Conservation (phyloP, 306 rosid genomes). For the Luffa acutangula region DNA sequence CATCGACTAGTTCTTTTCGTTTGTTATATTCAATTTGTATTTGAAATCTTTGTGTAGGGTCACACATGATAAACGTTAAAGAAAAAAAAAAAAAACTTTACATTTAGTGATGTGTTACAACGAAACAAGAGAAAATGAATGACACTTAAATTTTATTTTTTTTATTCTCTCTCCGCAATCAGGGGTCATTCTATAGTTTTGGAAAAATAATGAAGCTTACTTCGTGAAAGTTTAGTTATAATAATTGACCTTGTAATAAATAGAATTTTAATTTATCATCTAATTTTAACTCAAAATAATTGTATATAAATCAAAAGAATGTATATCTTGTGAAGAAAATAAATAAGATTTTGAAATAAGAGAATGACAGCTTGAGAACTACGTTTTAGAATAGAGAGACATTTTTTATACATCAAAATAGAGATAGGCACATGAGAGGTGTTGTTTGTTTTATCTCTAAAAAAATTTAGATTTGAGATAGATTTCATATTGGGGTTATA, state of each 20-base stretch:
- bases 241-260: no score
- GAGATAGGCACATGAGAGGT: background rate
- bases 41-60: background rate
- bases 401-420: background rate
- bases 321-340: no score
- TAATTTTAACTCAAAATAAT: background rate
- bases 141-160: no score
- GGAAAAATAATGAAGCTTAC: no score
- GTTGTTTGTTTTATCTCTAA: background rate
- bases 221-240: no score
- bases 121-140: no score
- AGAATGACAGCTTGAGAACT: background rate
- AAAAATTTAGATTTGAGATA: background rate
- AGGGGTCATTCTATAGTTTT: no score
- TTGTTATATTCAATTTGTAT: background rate
- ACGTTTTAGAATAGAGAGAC: background rate
- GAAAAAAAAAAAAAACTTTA: no score
- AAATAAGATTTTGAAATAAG: no score
- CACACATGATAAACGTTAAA: background rate
- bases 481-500: background rate
- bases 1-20: background rate
- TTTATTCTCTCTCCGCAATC: no score
- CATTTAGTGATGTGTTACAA: no score
- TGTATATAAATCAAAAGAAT: background rate
- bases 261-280: no score